Evolutionary conservation across 495 filamentous ascomycete species (phyloP).

Genomic region (Podospora conica): DNA sequence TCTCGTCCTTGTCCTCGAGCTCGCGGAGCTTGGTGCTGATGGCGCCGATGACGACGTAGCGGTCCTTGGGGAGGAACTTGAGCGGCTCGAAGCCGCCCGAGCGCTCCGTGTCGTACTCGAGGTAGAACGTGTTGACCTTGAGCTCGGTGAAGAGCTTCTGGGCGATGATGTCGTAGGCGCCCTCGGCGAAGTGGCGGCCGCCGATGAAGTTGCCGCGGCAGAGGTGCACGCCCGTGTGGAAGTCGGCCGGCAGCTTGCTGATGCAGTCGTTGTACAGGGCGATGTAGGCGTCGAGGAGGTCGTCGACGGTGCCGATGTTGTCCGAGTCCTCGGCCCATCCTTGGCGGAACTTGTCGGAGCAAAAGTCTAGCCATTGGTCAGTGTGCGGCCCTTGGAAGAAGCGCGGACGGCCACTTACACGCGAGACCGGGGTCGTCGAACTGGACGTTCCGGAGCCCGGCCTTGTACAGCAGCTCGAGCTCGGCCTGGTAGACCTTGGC

Average conservation of each 20-base stretch:
- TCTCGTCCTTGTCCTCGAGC: slow-evolving; percentile 67
- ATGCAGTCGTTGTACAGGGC: slow-evolving; percentile 70
- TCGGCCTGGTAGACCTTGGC: slow-evolving; percentile 63
- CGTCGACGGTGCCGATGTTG: slow-evolving; percentile 47
- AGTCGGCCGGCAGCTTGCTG: slow-evolving; percentile 54
- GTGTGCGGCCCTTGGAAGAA: background rate
- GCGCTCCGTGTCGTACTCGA: slow-evolving; percentile 75
- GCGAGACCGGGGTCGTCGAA: slow-evolving; percentile 73
- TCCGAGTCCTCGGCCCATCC: slow-evolving; percentile 60
- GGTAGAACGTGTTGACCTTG: slow-evolving; percentile 72
- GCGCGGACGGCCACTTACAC: slow-evolving; percentile 43
- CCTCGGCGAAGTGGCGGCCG: slow-evolving; percentile 72
- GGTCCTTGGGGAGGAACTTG: slow-evolving; percentile 61
- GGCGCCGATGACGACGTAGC: slow-evolving; percentile 70
- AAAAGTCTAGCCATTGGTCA: slow-evolving; percentile 53
- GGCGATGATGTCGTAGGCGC: slow-evolving; percentile 74
- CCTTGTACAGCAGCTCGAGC: slow-evolving; percentile 60
- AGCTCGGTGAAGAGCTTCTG: slow-evolving; percentile 71
- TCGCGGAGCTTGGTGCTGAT: slow-evolving; percentile 68
- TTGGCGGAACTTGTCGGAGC: slow-evolving; percentile 64
- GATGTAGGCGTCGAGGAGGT: slow-evolving; percentile 69
- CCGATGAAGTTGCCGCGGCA: slow-evolving; percentile 79
- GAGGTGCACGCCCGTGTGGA: slow-evolving; percentile 71
- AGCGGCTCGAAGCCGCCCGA: slow-evolving; percentile 76
- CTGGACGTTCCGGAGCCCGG: slow-evolving; percentile 64